A percentile compares a stretch with the other conserved stretches of the same genome.
These are phyloP conservation scores for Blastocystis sp. DNA, from an alignment of 352 stramenopile species.

Conservation along the genomic window DNA sequence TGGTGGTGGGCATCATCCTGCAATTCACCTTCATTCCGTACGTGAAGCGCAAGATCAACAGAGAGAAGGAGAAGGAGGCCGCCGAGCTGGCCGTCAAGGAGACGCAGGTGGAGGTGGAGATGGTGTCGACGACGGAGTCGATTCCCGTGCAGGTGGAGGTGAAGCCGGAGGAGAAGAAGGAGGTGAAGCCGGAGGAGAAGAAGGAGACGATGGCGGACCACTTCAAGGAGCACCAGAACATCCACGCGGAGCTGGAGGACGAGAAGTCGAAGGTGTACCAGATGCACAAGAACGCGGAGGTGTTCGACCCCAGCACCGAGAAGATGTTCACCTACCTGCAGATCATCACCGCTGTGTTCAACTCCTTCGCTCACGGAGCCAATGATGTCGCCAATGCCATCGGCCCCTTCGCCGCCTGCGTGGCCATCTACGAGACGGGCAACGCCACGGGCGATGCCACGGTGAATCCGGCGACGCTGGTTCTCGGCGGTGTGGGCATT, in stretches of 20 bases:
- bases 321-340: constrained; percentile 75
- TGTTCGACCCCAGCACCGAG: constrained; percentile 74
- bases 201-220: constrained; percentile 24
- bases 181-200: constrained; percentile 29
- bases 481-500: constrained; percentile 72
- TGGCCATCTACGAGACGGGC: constrained; percentile 68
- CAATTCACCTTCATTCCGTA: constrained; percentile 63
- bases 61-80: not conserved
- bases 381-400: constrained; percentile 76
- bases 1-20: constrained; percentile 45
- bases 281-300: constrained; percentile 72
- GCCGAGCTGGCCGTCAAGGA: constrained; percentile 35
- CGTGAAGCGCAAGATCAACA: constrained; percentile 44
- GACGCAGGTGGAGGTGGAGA: constrained; percentile 37
- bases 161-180: not conserved
- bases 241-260: constrained; percentile 70
- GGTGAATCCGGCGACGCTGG: constrained; percentile 72
- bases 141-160: constrained; percentile 37
- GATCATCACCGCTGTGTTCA: constrained; percentile 74
- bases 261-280: constrained; percentile 71
- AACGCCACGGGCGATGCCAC: constrained; percentile 62
- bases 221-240: constrained; percentile 69
- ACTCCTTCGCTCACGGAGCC: constrained; percentile 75
- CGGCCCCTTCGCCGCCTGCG: constrained; percentile 71
- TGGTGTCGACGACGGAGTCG: constrained; percentile 5